Evolutionary conservation across 73 alveolate genomes (phyloP).

Genomic region (Tetrahymena malaccensis): DNA sequence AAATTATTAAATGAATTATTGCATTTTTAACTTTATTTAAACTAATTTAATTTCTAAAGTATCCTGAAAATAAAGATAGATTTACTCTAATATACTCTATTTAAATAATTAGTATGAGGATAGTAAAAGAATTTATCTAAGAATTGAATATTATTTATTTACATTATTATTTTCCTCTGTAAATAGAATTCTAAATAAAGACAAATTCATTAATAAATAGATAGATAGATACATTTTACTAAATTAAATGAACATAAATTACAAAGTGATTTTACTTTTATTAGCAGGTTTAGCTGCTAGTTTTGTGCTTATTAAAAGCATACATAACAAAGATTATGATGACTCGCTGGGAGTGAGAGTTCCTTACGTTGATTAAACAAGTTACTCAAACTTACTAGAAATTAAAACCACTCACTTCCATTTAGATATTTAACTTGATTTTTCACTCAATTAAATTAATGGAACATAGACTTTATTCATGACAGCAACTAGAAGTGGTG

Average conservation of each 20-base stretch:
- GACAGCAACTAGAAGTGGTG: background rate
- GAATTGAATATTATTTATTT: no score
- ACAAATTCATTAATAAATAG: background rate
- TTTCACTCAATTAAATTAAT: background rate
- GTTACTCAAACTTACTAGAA: background rate
- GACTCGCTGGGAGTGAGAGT: background rate
- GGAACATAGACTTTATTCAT: background rate
- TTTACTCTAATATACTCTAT: no score
- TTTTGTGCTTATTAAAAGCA: background rate
- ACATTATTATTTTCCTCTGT: no score
- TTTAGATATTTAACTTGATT: background rate
- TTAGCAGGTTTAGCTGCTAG: background rate
- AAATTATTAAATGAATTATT: no score
- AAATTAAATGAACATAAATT: background rate
- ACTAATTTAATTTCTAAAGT: no score
- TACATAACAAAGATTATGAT: background rate
- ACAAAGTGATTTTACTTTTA: background rate
- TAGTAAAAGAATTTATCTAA: no score
- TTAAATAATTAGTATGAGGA: no score
- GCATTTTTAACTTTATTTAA: no score
- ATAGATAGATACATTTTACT: no score
- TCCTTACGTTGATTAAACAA: background rate
- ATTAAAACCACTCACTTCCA: background rate
- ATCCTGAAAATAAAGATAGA: no score
- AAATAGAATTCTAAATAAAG: background rate